These are phyloP conservation scores for Fistulinella prunicolor DNA, from an alignment of 768 basidiomycete genomes.

Conservation along the genomic window DNA sequence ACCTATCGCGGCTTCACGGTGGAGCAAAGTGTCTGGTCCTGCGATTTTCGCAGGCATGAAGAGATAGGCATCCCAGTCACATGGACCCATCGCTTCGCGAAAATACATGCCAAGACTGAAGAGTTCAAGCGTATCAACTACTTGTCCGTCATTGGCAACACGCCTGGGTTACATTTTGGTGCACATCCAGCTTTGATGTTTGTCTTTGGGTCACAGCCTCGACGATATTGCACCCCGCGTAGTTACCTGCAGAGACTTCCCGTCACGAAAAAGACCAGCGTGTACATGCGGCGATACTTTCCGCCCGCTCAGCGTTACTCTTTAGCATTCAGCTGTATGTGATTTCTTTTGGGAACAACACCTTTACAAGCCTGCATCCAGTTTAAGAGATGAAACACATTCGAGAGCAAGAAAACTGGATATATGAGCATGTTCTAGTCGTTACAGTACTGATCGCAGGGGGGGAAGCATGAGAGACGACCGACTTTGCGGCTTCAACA, in stretches of 20 bases:
- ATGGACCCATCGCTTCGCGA: neutral
- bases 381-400: conserved; percentile 31
- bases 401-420: conserved; percentile 35
- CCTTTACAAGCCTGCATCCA: conserved; percentile 30
- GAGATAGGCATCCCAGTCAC: conserved; percentile 40
- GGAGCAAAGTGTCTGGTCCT: conserved; percentile 77
- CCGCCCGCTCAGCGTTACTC: conserved; percentile 10
- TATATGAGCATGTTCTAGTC: conserved; percentile 65
- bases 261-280: conserved; percentile 7
- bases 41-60: conserved; percentile 59
- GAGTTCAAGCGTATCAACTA: conserved; percentile 4
- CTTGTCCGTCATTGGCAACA: neutral
- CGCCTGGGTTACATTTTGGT: neutral
- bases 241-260: neutral
- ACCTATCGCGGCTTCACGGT: conserved; percentile 57
- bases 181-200: conserved; percentile 5
- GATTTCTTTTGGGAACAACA: conserved; percentile 16
- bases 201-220: conserved; percentile 5
- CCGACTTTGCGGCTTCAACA: conserved; percentile 21
- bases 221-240: conserved; percentile 2
- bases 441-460: conserved; percentile 51
- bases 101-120: conserved; percentile 5
- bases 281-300: conserved; percentile 9
- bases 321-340: conserved; percentile 14
- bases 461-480: conserved; percentile 15